These are phyloP conservation scores for Carex kokanica DNA, from an alignment of 176 grass and related monocot species.

Conservation along the genomic window DNA sequence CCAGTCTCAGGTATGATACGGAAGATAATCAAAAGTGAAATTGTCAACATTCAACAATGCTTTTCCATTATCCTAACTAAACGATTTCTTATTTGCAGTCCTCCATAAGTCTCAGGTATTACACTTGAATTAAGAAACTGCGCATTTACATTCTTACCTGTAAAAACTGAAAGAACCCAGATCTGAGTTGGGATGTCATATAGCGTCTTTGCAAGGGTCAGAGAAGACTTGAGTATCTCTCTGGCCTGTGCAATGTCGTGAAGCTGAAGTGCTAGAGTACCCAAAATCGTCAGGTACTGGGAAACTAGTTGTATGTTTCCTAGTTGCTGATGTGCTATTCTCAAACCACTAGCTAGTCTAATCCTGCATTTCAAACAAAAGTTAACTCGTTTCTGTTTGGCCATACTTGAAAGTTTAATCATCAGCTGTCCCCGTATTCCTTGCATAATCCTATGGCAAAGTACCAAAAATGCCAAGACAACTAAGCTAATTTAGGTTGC, in stretches of 20 bases:
- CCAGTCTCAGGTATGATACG: too few relatives aligned
- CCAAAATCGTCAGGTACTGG: constrained; percentile 91
- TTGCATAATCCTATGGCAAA: neutral
- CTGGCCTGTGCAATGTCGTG: constrained; percentile 81
- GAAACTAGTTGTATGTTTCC: constrained; percentile 98
- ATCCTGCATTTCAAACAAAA: constrained; percentile 46
- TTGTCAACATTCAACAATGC: neutral
- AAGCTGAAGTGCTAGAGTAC: constrained; percentile 88
- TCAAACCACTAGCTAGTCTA: constrained; percentile 92
- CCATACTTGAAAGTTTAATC: neutral
- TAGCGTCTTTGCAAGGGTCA: constrained; percentile 92
- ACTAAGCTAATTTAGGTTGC: neutral
- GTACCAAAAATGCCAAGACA: neutral
- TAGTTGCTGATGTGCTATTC: constrained; percentile 93
- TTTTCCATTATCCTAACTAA: neutral
- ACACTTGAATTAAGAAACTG: neutral
- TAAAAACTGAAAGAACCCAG: constrained; percentile 93
- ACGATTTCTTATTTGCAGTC: neutral
- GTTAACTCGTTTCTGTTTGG: neutral
- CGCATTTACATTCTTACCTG: constrained; percentile 41
- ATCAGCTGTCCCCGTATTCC: neutral
- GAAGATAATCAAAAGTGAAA: neutral
- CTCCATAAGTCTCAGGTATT: neutral
- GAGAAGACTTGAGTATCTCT: constrained; percentile 91
- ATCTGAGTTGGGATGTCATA: constrained; percentile 98